Percentiles rank a stretch among this genome's conserved stretches.
These are phyloP conservation scores for Talaromyces piceae DNA, from an alignment of 2,329 filamentous ascomycete species.

Conservation along the genomic window DNA sequence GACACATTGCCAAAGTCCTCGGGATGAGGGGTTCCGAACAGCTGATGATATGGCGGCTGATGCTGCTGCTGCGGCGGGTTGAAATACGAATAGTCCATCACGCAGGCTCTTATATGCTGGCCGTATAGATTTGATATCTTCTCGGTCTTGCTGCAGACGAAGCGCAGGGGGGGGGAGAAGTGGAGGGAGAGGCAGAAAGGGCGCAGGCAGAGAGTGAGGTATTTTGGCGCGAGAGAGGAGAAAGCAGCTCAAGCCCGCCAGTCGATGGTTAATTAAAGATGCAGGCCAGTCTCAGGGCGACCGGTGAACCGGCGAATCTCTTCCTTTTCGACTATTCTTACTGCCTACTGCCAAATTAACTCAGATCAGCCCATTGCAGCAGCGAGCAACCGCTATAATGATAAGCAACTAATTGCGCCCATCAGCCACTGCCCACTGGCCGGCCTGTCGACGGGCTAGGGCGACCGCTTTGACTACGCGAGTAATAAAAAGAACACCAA, in stretches of 20 bases:
- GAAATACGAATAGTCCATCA: slow-evolving; percentile 50
- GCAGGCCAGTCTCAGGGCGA: too few species aligned
- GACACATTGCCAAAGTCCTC: slow-evolving; percentile 42
- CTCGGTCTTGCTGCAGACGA: neutral
- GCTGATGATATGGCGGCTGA: slow-evolving; percentile 11
- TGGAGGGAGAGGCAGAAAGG: neutral
- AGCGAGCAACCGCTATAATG: too few species aligned
- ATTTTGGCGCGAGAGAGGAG: slow-evolving; percentile 8
- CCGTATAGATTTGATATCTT: neutral
- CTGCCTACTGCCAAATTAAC: too few species aligned
- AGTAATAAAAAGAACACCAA: too few species aligned
- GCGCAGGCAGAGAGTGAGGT: neutral
- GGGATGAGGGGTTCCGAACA: slow-evolving; percentile 23
- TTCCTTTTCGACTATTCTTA: too few species aligned
- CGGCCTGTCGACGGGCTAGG: too few species aligned
- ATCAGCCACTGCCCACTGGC: too few species aligned
- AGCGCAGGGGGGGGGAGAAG: neutral
- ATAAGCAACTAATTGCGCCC: too few species aligned
- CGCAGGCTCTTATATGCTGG: neutral
- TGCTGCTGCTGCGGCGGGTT: slow-evolving; percentile 10
- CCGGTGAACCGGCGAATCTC: too few species aligned
- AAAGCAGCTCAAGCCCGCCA: neutral
- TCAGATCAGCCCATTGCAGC: too few species aligned
- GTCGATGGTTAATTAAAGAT: too few species aligned
- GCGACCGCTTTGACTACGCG: too few species aligned